Evolutionary conservation across 352 stramenopile species (phyloP).

Genomic region (Phytopythium kandeliae): DNA sequence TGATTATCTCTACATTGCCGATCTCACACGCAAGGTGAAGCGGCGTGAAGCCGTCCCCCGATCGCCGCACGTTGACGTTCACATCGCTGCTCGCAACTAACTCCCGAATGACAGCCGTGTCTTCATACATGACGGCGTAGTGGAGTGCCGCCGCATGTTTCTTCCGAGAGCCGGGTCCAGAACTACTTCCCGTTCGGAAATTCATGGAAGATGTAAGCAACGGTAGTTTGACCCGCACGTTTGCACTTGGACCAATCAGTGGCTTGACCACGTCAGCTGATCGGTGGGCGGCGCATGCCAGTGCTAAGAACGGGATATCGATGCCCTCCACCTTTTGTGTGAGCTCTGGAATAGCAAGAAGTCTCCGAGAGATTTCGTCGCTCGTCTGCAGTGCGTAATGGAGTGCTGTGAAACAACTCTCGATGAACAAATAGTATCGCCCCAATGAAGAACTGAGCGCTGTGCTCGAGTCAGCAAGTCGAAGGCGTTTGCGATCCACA

Average conservation of each 20-base stretch:
- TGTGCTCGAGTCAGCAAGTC: slow-evolving; percentile 7
- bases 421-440: slow-evolving; percentile 41
- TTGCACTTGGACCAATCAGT: slow-evolving; percentile 43
- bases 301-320: slow-evolving; percentile 44
- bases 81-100: slow-evolving; percentile 26
- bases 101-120: slow-evolving; percentile 25
- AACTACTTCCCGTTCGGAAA: background rate
- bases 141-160: slow-evolving; percentile 57
- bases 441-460: slow-evolving; percentile 3
- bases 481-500: slow-evolving; percentile 35
- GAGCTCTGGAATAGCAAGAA: slow-evolving; percentile 26
- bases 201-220: slow-evolving; percentile 15
- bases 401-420: slow-evolving; percentile 44
- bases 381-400: slow-evolving; percentile 59
- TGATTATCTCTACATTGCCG: slow-evolving; percentile 39
- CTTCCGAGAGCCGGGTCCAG: slow-evolving; percentile 5
- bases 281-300: slow-evolving; percentile 47
- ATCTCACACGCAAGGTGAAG: slow-evolving; percentile 62
- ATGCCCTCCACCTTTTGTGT: slow-evolving; percentile 38
- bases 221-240: slow-evolving; percentile 56
- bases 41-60: slow-evolving; percentile 55
- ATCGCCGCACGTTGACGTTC: slow-evolving; percentile 54
- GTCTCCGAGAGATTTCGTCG: slow-evolving; percentile 22
- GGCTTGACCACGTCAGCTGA: slow-evolving; percentile 29
- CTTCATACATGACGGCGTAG: slow-evolving; percentile 63